Base-by-base conservation (phyloP, 106 monocot genomes). In the Posidonia australis region DNA sequence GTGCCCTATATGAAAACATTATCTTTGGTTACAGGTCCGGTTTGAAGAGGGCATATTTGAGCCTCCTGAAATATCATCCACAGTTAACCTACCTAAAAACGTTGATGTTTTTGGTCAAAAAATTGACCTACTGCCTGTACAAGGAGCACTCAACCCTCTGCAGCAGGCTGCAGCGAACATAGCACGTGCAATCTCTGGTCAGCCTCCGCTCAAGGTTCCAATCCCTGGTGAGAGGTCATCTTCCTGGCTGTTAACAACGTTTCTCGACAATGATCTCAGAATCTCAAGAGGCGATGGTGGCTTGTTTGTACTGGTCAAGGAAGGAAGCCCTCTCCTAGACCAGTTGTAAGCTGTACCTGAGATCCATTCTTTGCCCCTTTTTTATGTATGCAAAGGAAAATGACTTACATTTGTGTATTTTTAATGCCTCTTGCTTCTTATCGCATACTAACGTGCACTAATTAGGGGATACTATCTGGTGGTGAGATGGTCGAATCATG, bases 251-350 rank as follows among this genome's bases (percentile, higher is more conserved):
- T 21, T 96, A 59, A 90, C 83, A 47, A 96, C 94, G 26, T 90
- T 82, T 65, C 84, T 96, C 0, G 90, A 96, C 24, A 62, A 81
- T n/a, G 94, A 96, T 46, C 74, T 96, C 18, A 79, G 90, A 32
- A 86, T 96, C 51, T 96, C 90, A 1, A 90, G 94, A 70, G 86
- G 90, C 2, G 90, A 96, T 26, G 86, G 94, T 14, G 94, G 94
- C 31, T 70, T 96, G 48, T 96, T 90, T 65, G 67, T 96, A 26
- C 86, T 96, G 24, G 90, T 72, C 31, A 90, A 84, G 67, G 86
- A 90, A 78, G 90, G 90, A 10, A 87, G 90, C 68, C 72, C 86
- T 22, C 77, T 96, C 41, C 74, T 96, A 21, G 80, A 87, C 63
- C 78, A 73, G 66, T 44, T 86, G 0, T 58, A 29, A 31, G 0